Evolutionary conservation across 1,284 basidiomycete species (phyloP), one percentile per base, ranked within the genome.

Genomic region (Violaceomyces palustris): DNA sequence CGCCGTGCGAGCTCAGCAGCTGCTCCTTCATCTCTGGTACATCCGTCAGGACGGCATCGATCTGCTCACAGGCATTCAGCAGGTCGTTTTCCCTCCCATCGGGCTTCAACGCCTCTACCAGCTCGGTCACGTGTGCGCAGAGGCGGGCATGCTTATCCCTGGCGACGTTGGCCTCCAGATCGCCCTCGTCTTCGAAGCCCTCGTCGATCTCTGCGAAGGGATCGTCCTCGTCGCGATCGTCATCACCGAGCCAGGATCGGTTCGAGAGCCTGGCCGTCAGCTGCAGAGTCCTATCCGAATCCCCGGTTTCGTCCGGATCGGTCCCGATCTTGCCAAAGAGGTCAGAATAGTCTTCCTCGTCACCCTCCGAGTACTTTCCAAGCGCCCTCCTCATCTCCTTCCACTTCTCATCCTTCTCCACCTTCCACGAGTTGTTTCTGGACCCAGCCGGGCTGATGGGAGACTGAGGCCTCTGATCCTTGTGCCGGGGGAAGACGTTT

Each of bases 21-120:
- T 96, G 90, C 14, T 79, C 76, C 63, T 90, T 84, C 81, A 94
- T 87, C 63, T 92, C 90, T n/a, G 87, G 85, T 3, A 83, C 80
- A 39, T 89, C 87, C 30, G 82, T 79, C 52, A 94, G 79, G 60
- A 94, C 83, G 30, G 74, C 79, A 39, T 92, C 90, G 52, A 97
- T 76, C 65, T 93, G 86, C 69, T 93, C 85, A 61, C 89, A 91
- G 6, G 84, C 85, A 54, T 87, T 83, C 17, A 84, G 80, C 14
- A 94, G 77, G 59, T 85, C 83, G 56, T 84, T 84, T 61, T 89
- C 86, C 1, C 85, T 82, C 6, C 85, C 82, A 3, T 83, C 83
- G 0, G 88, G 87, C 2, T 83, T 83, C 17, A 92, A 80, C 71
- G 88, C 82, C 61, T 93, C 90, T 33, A 97, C 85, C 46, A 93